These are phyloP conservation scores for Pestalotiopsis sp. DNA, from an alignment of 2,329 filamentous ascomycete genomes.

Conservation along the genomic window DNA sequence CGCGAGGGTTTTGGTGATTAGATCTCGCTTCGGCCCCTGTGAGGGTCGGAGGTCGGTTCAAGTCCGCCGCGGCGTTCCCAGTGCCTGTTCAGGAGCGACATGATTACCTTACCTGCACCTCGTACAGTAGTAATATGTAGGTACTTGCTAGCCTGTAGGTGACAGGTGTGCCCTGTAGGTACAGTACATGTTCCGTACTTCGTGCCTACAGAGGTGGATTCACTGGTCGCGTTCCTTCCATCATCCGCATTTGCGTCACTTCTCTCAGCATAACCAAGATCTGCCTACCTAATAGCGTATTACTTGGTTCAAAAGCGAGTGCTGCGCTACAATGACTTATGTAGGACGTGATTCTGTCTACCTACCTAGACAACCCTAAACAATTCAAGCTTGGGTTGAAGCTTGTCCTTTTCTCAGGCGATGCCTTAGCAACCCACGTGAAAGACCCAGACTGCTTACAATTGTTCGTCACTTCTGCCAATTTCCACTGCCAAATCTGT, in stretches of 20 bases:
- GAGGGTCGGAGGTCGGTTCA: not conserved
- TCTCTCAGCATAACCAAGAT: not conserved
- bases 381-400: not conserved
- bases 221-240: not conserved
- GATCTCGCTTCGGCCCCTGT: not conserved
- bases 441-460: not conserved
- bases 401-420: not conserved
- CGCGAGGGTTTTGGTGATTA: not conserved
- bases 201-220: not conserved
- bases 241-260: not conserved
- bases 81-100: not conserved
- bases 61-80: not conserved
- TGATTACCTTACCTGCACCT: not conserved
- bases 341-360: not conserved
- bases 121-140: not conserved
- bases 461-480: not conserved
- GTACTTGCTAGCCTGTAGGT: not conserved
- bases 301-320: not conserved
- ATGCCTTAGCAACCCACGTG: not conserved
- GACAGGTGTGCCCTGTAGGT: not conserved
- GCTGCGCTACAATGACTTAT: not conserved
- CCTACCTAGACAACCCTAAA: not conserved
- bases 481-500: not conserved
- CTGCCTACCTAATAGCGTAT: not conserved
- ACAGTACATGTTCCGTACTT: not conserved